Base-by-base conservation (phyloP, 495 filamentous ascomycete species). In the Aspergillus taichungensis region DNA sequence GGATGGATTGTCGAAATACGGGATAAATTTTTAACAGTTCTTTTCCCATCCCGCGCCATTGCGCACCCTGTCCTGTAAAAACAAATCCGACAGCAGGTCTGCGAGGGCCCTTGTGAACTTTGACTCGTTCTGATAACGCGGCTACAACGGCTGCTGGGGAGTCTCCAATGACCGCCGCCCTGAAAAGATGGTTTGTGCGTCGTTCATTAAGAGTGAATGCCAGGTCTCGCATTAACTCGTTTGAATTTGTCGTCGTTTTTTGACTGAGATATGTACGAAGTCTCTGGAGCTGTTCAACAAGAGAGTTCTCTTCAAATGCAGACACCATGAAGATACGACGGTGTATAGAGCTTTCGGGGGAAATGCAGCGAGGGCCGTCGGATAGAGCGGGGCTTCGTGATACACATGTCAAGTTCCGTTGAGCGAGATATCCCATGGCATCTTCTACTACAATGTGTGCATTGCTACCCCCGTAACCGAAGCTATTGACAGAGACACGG, bases 381-480 rank as follows among this genome's bases (percentile, higher is more conserved):
- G 27, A 0, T 18, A 0, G 1, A 12, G 28, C 8, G 13, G 27
- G 27, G 8, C 14, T 8, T 6, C 18, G 10, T 28, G 24, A 5
- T 33, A 24, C 30, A 13, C 27, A 2, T n/a, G 6, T 6, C 32
- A 55, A 12, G 0, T 37, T 35, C 3, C 33, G 46, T 6, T 14
- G 18, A 3, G 32, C 27, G 8, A 59, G 9, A 29, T 48, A 60
- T 1, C 50, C 46, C 6, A 35, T 8, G 3, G 53, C 46, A 45
- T 70, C 59, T 37, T 73, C 71, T 1, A 73, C 5, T 31, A 73
- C 62, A 0, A 52, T 50, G 51, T 69, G 66, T 7, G 64, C 64
- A 44, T 69, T 69, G 36, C 46, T 56, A n/a, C 66, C 64, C 5
- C 69, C 69, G 36, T 63, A 69, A 0, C 64, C 66, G 34, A 69